Evolutionary conservation across 2,329 filamentous ascomycete species (phyloP), one percentile per base, ranked within the genome.

Genomic region (Cercospora nicotianae): DNA sequence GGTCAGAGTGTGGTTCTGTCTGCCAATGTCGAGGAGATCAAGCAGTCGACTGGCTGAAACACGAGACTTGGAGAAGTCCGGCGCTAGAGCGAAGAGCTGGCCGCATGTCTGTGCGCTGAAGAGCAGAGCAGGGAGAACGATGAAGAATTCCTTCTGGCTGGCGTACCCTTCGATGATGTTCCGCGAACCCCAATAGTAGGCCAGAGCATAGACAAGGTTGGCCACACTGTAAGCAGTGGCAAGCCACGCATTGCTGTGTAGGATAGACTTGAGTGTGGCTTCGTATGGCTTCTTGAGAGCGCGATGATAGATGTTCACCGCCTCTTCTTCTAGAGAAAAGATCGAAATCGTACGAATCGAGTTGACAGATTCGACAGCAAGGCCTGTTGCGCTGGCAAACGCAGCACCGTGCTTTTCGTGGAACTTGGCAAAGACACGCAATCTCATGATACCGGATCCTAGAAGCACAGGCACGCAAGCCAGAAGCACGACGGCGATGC

Each of bases 121-220:
- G 1, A 94, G 84, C 72, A 94, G 86, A 4, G 90, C 85, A 5
- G 91, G 84, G 3, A 92, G 83, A 7, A 93, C 89, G 73, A 91
- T 90, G 77, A 93, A 89, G 80, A 93, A 93, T 62, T 87, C 80
- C n/a, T 90, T 85, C 33, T 88, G 87, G 53, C 86, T 86, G 72
- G 90, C 90, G 65, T 87, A 81, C 4, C 90, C 90, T 51, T 85
- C 83, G 62, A 89, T 85, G 67, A 93, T 91, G 70, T 88, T 87
- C 72, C 87, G 89, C 0, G 90, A 85, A 3, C 91, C 91, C 90
- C 91, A 94, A 90, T 90, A 94, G 78, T 92, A 93, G 0, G 90
- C 89, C 64, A 94, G 85, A 0, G 90, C 89, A 74, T 93, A 91
- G 28, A 92, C 87, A 61, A 91, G 83, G 74, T 90, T 90, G 20